Conservation (phyloP, 208 protist genomes). For the Trypanosoma theileri region DNA sequence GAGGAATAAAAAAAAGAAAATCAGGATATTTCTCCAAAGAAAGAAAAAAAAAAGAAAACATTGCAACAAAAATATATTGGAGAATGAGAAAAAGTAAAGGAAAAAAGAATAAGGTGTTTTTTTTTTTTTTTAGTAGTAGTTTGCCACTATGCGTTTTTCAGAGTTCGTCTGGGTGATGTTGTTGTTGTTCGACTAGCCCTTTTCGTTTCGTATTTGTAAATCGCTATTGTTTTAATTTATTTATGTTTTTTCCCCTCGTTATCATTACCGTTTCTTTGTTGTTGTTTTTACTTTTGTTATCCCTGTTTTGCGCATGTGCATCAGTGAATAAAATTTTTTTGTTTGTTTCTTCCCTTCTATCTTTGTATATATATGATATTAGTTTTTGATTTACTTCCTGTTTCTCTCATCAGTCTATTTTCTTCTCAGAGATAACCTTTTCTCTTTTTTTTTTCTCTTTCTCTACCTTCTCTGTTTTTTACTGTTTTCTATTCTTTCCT, state of each 20-base stretch:
- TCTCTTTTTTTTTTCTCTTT: not conserved
- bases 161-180: no score
- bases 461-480: not conserved
- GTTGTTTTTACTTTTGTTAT: slow-evolving; percentile 17
- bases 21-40: no score
- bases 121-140: no score
- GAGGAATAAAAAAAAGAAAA: no score
- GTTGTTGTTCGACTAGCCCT: no score
- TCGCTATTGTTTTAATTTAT: slow-evolving; percentile 1
- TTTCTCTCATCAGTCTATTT: no score
- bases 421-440: not conserved
- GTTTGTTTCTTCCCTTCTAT: slow-evolving; percentile 33
- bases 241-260: not conserved
- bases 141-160: no score
- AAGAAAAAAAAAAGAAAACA: slow-evolving; percentile 10
- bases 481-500: not conserved
- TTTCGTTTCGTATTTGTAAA: not conserved
- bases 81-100: not conserved
- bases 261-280: slow-evolving; percentile 4
- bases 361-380: slow-evolving; percentile 12
- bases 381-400: slow-evolving; percentile 5
- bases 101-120: no score
- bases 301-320: not conserved
- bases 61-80: not conserved
- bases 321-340: slow-evolving; percentile 1